These are phyloP conservation scores for Cymbidium sinense DNA, from an alignment of 106 monocot species.

Conservation along the genomic window DNA sequence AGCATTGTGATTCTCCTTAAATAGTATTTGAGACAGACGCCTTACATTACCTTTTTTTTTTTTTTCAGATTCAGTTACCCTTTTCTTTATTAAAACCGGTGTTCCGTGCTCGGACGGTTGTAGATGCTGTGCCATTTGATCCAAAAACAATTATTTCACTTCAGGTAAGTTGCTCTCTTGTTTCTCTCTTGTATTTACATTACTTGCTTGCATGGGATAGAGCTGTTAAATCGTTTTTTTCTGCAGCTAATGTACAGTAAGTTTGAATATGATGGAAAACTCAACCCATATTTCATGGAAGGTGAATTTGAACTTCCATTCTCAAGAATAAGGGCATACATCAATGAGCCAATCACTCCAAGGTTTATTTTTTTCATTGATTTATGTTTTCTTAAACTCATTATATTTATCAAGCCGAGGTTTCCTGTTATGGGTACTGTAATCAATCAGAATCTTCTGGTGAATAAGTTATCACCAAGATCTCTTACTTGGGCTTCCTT, in stretches of 20 bases:
- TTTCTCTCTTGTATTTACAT: background rate
- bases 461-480: no score
- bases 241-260: conserved; percentile 97
- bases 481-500: background rate
- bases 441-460: no score
- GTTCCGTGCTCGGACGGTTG: conserved; percentile 73
- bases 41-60: background rate
- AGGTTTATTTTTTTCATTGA: conserved; percentile 40
- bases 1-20: background rate
- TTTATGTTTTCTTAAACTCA: background rate
- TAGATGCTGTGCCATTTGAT: conserved; percentile 82
- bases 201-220: background rate
- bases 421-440: no score
- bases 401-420: background rate
- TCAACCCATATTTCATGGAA: conserved; percentile 88
- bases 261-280: conserved; percentile 95
- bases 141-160: conserved; percentile 62
- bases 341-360: conserved; percentile 81
- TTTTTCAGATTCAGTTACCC: conserved; percentile 64
- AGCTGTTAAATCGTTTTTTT: background rate
- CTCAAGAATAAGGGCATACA: conserved; percentile 75
- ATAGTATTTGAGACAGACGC: background rate
- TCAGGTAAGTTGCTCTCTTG: conserved; percentile 27
- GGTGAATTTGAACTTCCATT: conserved; percentile 86
- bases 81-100: conserved; percentile 83